Base-by-base conservation (phyloP, 2,329 filamentous ascomycete genomes). In the Seiridium unicorne region DNA sequence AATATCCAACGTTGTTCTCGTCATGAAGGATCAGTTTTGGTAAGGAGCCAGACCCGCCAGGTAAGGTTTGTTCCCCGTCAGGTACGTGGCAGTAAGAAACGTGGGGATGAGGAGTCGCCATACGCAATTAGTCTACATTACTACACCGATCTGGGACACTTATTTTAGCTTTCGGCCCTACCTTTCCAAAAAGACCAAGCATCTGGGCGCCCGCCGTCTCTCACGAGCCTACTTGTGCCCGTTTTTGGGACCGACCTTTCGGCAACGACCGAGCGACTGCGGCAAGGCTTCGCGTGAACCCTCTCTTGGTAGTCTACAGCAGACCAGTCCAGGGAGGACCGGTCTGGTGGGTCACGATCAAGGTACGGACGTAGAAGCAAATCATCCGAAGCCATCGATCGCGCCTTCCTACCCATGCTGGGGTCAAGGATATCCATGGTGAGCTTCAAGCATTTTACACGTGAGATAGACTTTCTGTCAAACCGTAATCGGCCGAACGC, bases 331-430 rank as follows among this genome's bases (percentile, higher is more conserved):
- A 11, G 13, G 18, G 4, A 31, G n/a, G 38, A n/a, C 40, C n/a
- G 32, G 40, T 35, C 9, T 18, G 36, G 13, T 55, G 18, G 53
- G n/a, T 13, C 38, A 42, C 13, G 7, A 42, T 65, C 66, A 65
- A 69, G 66, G 65, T 72, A 71, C 69, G 70, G 64, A 67, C 69
- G 69, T 72, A 71, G 61, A 53, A 64, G 61, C 55, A 64, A 64
- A 67, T 67, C 63, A 62, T 65, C 64, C 62, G 57, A 64, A 71
- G 69, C 68, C 69, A 71, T 64, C 55, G 64, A 63, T 69, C 18
- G 18, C 18, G 18, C 18, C 18, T 26, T 26, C 1, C 18, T 26
- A 26, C 18, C 18, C 18, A 26, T 26, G 18, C 18, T 26, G 18
- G 18, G 18, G 18, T 26, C 18, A 26, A 26, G 18, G 18, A 26